phyloP scores from a whole-genome alignment of 768 basidiomycete genomes.

The Phlegmacium glaucopus region DNA sequence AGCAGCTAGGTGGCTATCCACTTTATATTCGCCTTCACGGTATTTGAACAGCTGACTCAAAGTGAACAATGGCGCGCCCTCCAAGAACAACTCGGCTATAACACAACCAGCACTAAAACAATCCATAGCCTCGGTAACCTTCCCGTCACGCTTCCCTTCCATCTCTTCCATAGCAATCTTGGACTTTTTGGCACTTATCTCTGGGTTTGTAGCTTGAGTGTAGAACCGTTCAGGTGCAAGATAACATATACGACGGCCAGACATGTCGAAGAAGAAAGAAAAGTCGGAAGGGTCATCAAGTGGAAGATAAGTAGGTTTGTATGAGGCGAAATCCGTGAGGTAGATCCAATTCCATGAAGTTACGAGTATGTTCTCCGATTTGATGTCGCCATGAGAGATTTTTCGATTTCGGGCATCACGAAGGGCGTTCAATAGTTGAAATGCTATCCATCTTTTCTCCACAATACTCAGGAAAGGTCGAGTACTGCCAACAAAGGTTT shows the following conservation, averaged over 20 bases:
- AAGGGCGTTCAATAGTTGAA: constrained; percentile 84
- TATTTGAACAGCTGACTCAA: constrained; percentile 96
- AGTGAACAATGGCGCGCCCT: constrained; percentile 90
- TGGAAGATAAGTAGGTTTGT: constrained; percentile 94
- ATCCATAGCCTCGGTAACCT: constrained; percentile 95
- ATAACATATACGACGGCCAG: constrained; percentile 90
- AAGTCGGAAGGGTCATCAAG: constrained; percentile 97
- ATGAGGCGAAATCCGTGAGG: constrained; percentile 91
- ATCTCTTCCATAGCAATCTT: constrained; percentile 47
- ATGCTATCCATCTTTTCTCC: constrained; percentile 98
- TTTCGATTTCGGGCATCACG: constrained; percentile 81
- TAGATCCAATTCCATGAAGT: constrained; percentile 97
- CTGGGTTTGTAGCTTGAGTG: constrained; percentile 62
- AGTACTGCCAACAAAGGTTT: constrained; percentile 51
- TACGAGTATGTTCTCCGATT: constrained; percentile 94
- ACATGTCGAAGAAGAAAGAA: constrained; percentile 97
- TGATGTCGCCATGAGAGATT: constrained; percentile 96
- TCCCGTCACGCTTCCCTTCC: constrained; percentile 70
- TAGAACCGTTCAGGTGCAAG: constrained; percentile 96
- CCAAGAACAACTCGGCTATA: constrained; percentile 92
- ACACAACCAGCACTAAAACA: constrained; percentile 95
- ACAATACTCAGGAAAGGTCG: constrained; percentile 88
- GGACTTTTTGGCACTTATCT: constrained; percentile 67
- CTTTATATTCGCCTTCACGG: constrained; percentile 75
- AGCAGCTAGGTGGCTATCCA: constrained; percentile 65